Conservation (phyloP, 1,139 yeast species). For the Meyerozyma athensensis region DNA sequence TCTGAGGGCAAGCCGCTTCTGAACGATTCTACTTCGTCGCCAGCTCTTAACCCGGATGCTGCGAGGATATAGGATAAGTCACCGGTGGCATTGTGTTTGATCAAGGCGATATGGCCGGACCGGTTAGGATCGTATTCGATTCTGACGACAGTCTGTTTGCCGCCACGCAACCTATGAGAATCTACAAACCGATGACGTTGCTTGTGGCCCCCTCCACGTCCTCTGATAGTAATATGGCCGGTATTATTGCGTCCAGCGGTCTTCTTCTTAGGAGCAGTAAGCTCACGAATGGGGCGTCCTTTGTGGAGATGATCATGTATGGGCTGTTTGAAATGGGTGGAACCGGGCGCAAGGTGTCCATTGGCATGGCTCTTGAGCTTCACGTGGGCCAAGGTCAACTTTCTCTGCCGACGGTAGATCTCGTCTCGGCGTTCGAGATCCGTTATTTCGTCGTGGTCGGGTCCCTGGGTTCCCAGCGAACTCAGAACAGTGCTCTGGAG, state of each 20-base stretch:
- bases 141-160: conserved; percentile 75
- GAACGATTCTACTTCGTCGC: conserved; percentile 86
- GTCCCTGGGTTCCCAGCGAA: conserved; percentile 4
- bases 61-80: conserved; percentile 79
- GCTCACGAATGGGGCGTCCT: conserved; percentile 72
- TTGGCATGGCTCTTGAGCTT: conserved; percentile 74
- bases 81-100: conserved; percentile 61
- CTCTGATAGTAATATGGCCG: conserved; percentile 88
- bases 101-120: conserved; percentile 86
- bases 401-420: conserved; percentile 65
- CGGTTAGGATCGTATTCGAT: conserved; percentile 97
- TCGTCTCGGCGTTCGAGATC: conserved; percentile 79
- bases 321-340: conserved; percentile 87
- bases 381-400: conserved; percentile 65
- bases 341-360: conserved; percentile 69
- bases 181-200: conserved; percentile 83
- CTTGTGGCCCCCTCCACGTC: conserved; percentile 96
- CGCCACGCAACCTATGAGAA: conserved; percentile 60
- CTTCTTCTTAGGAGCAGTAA: conserved; percentile 70
- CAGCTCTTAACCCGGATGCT: conserved; percentile 87
- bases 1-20: conserved; percentile 82
- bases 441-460: conserved; percentile 40
- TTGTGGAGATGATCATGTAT: conserved; percentile 81
- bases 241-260: conserved; percentile 87
- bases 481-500: conserved; percentile 12